Percentiles rank a stretch among this genome's conserved stretches.
phyloP scores from a whole-genome alignment of 192 early-diverging fungal species.

The Linnemannia hyalina region DNA sequence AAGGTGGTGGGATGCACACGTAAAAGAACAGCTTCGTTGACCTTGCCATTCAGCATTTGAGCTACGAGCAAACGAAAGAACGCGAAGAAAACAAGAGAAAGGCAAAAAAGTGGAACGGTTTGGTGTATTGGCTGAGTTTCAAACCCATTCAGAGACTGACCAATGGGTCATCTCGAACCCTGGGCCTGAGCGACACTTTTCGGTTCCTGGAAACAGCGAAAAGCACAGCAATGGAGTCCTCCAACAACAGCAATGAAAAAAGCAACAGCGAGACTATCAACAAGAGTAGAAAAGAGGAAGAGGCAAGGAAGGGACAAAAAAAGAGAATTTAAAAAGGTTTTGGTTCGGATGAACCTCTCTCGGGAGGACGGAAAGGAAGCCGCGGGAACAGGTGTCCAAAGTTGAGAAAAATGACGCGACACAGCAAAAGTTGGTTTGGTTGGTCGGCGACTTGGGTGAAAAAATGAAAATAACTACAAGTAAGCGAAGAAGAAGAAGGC shows the following conservation, averaged over 20 bases:
- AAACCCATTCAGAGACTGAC: neutral
- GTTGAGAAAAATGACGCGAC: neutral
- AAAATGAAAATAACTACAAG: neutral
- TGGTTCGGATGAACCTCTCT: neutral
- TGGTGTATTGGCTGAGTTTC: constrained; percentile 21
- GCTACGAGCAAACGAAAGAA: neutral
- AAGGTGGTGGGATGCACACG: no score
- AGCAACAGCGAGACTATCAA: no score
- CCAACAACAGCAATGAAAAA: neutral
- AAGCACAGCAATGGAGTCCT: neutral
- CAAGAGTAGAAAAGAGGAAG: no score
- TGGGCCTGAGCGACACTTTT: constrained; percentile 2
- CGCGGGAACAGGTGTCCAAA: neutral
- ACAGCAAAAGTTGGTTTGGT: neutral
- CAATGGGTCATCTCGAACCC: neutral
- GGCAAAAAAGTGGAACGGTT: neutral
- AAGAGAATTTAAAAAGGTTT: neutral
- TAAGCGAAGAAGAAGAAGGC: neutral
- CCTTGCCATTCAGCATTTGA: no score
- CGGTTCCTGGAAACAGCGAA: neutral
- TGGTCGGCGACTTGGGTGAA: neutral
- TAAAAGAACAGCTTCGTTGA: no score
- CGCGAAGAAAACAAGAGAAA: neutral
- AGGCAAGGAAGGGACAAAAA: neutral
- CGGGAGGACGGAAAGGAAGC: neutral